These are phyloP conservation scores for Epicoccum nigrum DNA, from an alignment of 2,329 filamentous ascomycete species.

Conservation along the genomic window DNA sequence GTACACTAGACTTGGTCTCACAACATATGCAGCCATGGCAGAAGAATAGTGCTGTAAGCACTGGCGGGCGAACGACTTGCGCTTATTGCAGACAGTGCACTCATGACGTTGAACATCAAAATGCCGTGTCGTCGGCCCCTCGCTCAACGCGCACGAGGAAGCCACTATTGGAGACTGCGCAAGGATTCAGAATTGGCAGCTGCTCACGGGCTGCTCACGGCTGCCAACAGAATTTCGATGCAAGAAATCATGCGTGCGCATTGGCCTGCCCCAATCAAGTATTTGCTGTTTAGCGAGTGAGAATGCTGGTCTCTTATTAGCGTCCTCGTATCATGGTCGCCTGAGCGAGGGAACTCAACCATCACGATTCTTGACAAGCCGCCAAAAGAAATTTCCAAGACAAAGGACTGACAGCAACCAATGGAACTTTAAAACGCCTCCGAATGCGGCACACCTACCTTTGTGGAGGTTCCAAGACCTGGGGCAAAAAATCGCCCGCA, in stretches of 20 bases:
- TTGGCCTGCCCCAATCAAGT: conserved; percentile 9
- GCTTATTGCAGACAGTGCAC: conserved; percentile 11
- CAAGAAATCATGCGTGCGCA: conserved; percentile 6
- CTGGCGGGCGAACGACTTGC: conserved; percentile 7
- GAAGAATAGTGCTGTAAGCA: conserved; percentile 1
- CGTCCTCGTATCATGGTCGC: conserved; percentile 16
- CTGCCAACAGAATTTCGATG: too few species aligned
- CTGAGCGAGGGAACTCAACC: conserved; percentile 14
- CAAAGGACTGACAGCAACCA: not conserved
- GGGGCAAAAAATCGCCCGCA: conserved; percentile 1
- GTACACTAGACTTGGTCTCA: too few species aligned
- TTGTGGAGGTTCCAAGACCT: not conserved
- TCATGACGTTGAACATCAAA: conserved; percentile 12
- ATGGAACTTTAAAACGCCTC: not conserved
- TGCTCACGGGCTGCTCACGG: not conserved
- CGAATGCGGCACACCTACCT: conserved; percentile 12
- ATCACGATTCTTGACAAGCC: conserved; percentile 15
- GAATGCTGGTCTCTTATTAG: conserved; percentile 15
- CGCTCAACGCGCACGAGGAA: conserved; percentile 4
- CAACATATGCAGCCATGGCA: not conserved
- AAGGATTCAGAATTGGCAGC: not conserved
- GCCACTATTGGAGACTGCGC: not conserved
- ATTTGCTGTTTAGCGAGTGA: conserved; percentile 10
- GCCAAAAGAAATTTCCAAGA: conserved; percentile 16
- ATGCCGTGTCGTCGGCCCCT: conserved; percentile 1